phyloP scores from a whole-genome alignment of 1,284 basidiomycete genomes.

The Marasmius tenuissimus region DNA sequence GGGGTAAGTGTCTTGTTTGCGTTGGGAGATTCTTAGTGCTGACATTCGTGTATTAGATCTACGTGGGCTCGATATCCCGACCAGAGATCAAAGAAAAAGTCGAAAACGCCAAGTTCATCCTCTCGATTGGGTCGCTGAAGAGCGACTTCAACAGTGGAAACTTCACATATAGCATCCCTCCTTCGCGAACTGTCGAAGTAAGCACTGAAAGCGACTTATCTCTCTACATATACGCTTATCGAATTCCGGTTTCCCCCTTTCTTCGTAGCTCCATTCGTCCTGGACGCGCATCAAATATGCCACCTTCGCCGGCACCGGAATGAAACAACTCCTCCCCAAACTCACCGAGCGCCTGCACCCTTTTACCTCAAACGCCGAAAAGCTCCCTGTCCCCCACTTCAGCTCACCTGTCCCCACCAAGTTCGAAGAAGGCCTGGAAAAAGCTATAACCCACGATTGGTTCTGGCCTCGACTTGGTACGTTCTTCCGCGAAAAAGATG shows the following conservation, averaged over 20 bases:
- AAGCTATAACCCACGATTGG: conserved; percentile 69
- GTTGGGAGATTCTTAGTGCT: not conserved
- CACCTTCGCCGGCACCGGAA: conserved; percentile 61
- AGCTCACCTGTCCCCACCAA: conserved; percentile 39
- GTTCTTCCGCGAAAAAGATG: conserved; percentile 79
- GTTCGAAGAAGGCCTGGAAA: conserved; percentile 38
- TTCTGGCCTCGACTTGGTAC: conserved; percentile 84
- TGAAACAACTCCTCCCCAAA: conserved; percentile 73
- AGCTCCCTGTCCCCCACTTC: conserved; percentile 52
- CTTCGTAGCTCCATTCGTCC: conserved; percentile 76
- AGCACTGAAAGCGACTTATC: conserved; percentile 12
- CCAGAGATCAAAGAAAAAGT: conserved; percentile 74
- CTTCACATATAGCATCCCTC: conserved; percentile 75
- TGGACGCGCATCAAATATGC: conserved; percentile 71
- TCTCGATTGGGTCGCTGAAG: conserved; percentile 81
- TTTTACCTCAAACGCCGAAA: conserved; percentile 36
- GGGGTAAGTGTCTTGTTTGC: conserved; percentile 56
- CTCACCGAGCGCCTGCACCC: conserved; percentile 56
- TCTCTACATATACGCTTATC: conserved; percentile 4
- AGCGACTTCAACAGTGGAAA: conserved; percentile 92
- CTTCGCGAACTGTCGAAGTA: conserved; percentile 63
- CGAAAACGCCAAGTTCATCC: conserved; percentile 80
- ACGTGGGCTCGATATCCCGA: conserved; percentile 78
- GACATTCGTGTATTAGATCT: conserved; percentile 55
- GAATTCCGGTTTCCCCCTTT: not conserved